These are phyloP conservation scores for Tolypocladium pustulatum DNA, from an alignment of 2,329 filamentous ascomycete genomes.

Conservation along the genomic window DNA sequence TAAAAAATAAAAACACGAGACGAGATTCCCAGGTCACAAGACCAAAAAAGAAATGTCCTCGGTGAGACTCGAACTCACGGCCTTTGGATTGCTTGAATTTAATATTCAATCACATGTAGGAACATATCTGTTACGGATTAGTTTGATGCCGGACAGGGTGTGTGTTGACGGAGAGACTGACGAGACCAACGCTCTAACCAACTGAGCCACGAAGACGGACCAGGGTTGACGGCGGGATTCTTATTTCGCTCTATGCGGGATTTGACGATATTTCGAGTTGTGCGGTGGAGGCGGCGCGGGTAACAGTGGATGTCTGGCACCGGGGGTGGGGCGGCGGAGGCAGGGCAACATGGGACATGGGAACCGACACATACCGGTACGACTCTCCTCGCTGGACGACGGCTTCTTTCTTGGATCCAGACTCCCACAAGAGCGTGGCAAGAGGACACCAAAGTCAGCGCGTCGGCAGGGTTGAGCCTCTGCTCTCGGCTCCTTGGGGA, in stretches of 20 bases:
- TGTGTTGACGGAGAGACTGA: slow-evolving; percentile 8
- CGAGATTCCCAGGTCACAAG: too few species aligned
- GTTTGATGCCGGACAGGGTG: not conserved
- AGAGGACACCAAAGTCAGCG: too few species aligned
- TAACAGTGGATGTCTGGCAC: not conserved
- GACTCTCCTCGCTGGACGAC: too few species aligned
- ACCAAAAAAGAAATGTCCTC: slow-evolving; percentile 21
- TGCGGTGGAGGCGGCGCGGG: not conserved
- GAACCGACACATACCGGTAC: too few species aligned
- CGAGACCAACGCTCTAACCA: not conserved
- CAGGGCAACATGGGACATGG: too few species aligned
- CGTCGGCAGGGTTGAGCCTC: too few species aligned
- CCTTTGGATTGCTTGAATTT: slow-evolving; percentile 25
- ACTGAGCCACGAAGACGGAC: not conserved
- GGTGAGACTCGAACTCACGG: slow-evolving; percentile 40
- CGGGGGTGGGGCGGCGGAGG: too few species aligned
- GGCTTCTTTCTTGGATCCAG: too few species aligned
- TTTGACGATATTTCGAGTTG: not conserved
- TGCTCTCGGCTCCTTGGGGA: too few species aligned
- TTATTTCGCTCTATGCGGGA: not conserved
- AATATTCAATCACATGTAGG: slow-evolving; percentile 15
- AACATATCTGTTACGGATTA: slow-evolving; percentile 2
- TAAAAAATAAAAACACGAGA: not conserved
- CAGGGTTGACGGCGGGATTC: not conserved
- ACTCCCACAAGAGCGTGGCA: too few species aligned